Base-by-base conservation (phyloP, 495 filamentous ascomycete genomes). In the Lophiotrema nucula region DNA sequence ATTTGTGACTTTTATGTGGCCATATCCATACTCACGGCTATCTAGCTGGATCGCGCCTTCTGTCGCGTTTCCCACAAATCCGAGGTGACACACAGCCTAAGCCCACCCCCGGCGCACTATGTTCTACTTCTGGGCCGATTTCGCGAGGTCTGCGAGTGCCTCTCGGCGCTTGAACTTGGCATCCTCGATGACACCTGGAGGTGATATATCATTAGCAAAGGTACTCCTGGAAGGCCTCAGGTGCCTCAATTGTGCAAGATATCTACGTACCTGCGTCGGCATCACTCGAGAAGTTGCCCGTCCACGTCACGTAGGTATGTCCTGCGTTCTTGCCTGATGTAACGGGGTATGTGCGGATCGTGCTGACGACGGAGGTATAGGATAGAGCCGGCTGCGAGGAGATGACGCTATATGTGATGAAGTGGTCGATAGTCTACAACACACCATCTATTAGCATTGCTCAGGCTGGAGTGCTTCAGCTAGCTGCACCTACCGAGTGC, bases 81-180 rank as follows among this genome's bases (percentile, higher is more conserved):
- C n/a, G n/a, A n/a, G 10, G 39, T 13, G n/a, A 42, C 22, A 4
- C n/a, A 4, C 39, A 16, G n/a, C n/a, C n/a, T 16, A 42, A 19
- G 5, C 6, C n/a, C n/a, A 16, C n/a, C 4, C n/a, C n/a, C 39
- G 15, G 4, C 39, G n/a, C n/a, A 6, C 39, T 19, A 42, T 4
- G 6, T 4, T 6, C 38, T 55, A 60, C 16, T 60, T 60, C 45
- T 60, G 50, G 25, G 27, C 81, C 1, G 72, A 76, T 48, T 76
- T 77, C n/a, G 77, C 80, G n/a, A 87, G 73, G 62, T 82, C 84
- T 31, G 78, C 80, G 22, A 88, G 71, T 4, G 82, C 84, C 59
- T 88, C 84, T 23, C 79, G 81, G 57, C 84, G 84, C 77, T 88
- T 88, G 79, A 81, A 88, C 70, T 82, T 84, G 37, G 83, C 84